Percentiles rank a stretch among this genome's conserved stretches.
These are phyloP conservation scores for Furcasterigmium sp. DNA, from an alignment of 2,329 filamentous ascomycete genomes.

Conservation along the genomic window DNA sequence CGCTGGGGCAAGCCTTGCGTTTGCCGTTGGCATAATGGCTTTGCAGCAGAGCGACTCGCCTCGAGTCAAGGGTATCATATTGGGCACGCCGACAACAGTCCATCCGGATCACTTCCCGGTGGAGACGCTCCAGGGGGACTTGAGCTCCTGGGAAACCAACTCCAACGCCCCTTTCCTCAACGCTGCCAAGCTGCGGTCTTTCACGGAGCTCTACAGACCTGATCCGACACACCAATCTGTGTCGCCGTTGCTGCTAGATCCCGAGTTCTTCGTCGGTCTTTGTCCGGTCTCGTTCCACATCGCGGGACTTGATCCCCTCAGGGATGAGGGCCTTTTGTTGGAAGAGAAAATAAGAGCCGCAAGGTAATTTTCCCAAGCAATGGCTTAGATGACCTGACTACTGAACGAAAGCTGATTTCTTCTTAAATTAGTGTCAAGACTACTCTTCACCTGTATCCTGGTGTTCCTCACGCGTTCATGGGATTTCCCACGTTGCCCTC, in stretches of 20 bases:
- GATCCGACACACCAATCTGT: slow-evolving; percentile 25
- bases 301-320: slow-evolving; percentile 38
- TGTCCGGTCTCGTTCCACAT: slow-evolving; percentile 39
- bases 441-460: background rate
- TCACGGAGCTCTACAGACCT: slow-evolving; percentile 19
- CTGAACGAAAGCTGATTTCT: too few species aligned
- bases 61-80: slow-evolving; percentile 42
- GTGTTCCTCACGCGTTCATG: background rate
- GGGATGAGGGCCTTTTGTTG: slow-evolving; percentile 44
- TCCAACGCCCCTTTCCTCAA: slow-evolving; percentile 23
- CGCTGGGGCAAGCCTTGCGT: slow-evolving; percentile 37
- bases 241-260: slow-evolving; percentile 28
- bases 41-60: too few species aligned
- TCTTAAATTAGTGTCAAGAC: background rate
- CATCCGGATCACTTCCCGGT: background rate
- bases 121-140: background rate
- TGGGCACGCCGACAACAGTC: slow-evolving; percentile 37
- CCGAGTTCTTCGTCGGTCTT: slow-evolving; percentile 30
- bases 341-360: slow-evolving; percentile 35
- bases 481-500: background rate
- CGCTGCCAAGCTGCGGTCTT: slow-evolving; percentile 23
- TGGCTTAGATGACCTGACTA: background rate
- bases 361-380: slow-evolving; percentile 18
- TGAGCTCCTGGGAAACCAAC: slow-evolving; percentile 25
- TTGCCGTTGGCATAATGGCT: slow-evolving; percentile 26